These are phyloP conservation scores for Amanita muscaria DNA, from an alignment of 768 basidiomycete genomes.

Conservation along the genomic window DNA sequence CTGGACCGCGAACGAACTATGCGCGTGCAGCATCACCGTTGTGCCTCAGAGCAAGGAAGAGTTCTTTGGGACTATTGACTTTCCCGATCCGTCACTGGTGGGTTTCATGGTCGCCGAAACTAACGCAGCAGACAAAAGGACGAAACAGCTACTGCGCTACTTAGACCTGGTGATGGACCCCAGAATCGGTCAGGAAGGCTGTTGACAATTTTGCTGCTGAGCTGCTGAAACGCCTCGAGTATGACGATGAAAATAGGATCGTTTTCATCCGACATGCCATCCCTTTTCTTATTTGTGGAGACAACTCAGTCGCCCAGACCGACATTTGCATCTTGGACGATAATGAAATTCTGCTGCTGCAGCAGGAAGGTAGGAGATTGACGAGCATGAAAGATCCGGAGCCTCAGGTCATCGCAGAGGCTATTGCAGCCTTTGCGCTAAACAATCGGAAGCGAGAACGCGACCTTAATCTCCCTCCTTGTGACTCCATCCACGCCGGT, in stretches of 20 bases:
- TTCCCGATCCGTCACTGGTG: conserved; percentile 13
- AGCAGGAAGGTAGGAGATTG: conserved; percentile 15
- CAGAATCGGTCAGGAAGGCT: conserved; percentile 16
- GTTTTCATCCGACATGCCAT: conserved; percentile 13
- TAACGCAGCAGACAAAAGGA: conserved; percentile 15
- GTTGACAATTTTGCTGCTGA: conserved; percentile 17
- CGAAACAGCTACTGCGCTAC: conserved; percentile 14
- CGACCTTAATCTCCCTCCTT: conserved; percentile 12
- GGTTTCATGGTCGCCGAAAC: conserved; percentile 14
- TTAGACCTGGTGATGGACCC: conserved; percentile 17
- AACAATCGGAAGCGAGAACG: conserved; percentile 16
- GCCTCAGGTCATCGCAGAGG: conserved; percentile 22
- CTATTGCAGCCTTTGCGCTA: conserved; percentile 20
- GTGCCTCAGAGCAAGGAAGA: conserved; percentile 12
- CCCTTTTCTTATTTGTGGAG: conserved; percentile 17
- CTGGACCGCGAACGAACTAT: too few species aligned
- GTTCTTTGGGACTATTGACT: conserved; percentile 15
- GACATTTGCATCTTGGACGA: conserved; percentile 18
- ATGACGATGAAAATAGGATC: conserved; percentile 15
- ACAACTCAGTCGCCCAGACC: conserved; percentile 13
- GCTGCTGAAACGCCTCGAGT: conserved; percentile 13
- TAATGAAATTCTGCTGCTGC: conserved; percentile 16
- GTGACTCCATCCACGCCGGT: conserved; percentile 11
- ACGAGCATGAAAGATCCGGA: conserved; percentile 19
- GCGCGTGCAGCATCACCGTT: conserved; percentile 14